phyloP scores from a whole-genome alignment of 805 yeast species.

The Saccharomycopsis javanensis region DNA sequence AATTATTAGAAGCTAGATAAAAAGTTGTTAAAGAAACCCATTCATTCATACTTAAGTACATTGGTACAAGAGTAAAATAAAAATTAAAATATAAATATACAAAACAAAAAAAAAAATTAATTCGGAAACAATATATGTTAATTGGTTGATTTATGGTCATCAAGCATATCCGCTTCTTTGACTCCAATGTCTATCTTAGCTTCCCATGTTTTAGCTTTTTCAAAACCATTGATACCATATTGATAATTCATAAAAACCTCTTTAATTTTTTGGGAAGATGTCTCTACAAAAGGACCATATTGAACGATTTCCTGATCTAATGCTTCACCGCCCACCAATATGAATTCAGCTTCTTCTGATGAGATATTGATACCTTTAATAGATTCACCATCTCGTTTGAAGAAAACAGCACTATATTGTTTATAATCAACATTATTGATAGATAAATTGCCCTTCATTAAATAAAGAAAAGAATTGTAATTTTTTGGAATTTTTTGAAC shows the following conservation, averaged over 20 bases:
- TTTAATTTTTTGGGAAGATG: slow-evolving; percentile 52
- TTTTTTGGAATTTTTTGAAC: slow-evolving; percentile 47
- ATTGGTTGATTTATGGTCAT: neutral
- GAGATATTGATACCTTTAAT: slow-evolving; percentile 43
- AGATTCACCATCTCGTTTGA: slow-evolving; percentile 58
- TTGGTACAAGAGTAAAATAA: no score
- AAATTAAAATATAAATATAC: no score
- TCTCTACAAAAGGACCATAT: slow-evolving; percentile 87
- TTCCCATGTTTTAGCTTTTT: slow-evolving; percentile 35
- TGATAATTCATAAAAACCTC: slow-evolving; percentile 69
- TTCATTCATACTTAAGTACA: no score
- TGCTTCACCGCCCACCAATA: slow-evolving; percentile 66
- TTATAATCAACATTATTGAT: slow-evolving; percentile 36
- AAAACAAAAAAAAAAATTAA: no score
- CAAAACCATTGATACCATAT: slow-evolving; percentile 58
- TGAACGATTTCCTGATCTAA: slow-evolving; percentile 71
- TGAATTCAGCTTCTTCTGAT: slow-evolving; percentile 43
- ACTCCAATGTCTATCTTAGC: slow-evolving; percentile 14
- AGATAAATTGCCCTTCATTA: slow-evolving; percentile 49
- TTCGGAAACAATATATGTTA: neutral
- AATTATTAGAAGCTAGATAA: no score
- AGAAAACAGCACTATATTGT: slow-evolving; percentile 47
- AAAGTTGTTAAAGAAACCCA: no score
- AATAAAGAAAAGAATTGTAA: slow-evolving; percentile 62
- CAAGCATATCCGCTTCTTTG: slow-evolving; percentile 4